Percentiles rank a stretch among this genome's conserved stretches.
phyloP scores from a whole-genome alignment of 2,329 filamentous ascomycete species.

The Apiospora hydei region DNA sequence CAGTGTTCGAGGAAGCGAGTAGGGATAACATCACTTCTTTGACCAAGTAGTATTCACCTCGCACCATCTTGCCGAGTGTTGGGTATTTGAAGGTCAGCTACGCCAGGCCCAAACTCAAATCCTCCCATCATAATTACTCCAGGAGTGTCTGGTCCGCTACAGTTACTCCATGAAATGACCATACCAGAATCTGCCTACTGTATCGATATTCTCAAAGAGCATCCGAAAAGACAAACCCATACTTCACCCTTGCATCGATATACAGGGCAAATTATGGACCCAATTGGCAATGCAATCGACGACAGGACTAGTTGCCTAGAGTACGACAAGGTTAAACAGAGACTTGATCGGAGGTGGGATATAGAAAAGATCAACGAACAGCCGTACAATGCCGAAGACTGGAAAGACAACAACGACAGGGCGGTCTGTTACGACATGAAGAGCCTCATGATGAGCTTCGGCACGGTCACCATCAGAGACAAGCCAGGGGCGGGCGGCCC shows the following conservation, averaged over 20 bases:
- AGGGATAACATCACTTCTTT: neutral
- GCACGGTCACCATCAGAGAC: conserved; percentile 27
- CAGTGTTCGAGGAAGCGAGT: neutral
- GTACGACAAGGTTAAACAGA: neutral
- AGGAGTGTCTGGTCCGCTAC: too few relatives aligned
- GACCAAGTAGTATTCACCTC: neutral
- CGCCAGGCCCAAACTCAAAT: too few relatives aligned
- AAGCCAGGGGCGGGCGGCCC: neutral
- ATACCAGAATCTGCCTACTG: neutral
- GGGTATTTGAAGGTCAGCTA: neutral
- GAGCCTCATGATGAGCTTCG: conserved; percentile 27
- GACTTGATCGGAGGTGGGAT: neutral
- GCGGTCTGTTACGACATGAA: conserved; percentile 19
- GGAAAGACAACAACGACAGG: neutral
- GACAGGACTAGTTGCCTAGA: neutral
- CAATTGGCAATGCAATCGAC: neutral
- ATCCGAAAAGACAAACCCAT: neutral
- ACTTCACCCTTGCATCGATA: neutral
- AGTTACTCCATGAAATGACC: too few relatives aligned
- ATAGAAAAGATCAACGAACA: neutral
- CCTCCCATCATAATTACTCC: neutral
- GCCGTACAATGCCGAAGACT: neutral
- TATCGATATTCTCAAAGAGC: neutral
- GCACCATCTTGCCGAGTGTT: neutral
- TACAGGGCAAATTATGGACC: neutral